Base-by-base conservation (phyloP, 169 alveolate genomes). In the Perkinsus marinus region DNA sequence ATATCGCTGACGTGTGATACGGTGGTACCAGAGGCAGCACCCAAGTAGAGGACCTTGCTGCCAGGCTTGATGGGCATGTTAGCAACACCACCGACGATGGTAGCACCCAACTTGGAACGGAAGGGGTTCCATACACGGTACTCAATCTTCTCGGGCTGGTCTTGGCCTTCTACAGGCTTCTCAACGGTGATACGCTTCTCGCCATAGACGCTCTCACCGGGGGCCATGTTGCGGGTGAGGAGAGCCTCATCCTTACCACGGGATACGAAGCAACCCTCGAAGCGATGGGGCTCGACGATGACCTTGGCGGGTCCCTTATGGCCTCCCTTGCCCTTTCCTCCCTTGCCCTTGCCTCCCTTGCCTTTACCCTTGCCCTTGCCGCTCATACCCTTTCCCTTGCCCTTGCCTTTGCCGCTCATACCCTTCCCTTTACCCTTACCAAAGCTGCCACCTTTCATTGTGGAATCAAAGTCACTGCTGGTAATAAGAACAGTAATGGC, bases 121-220 rank as follows among this genome's bases (percentile, higher is more conserved):
- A 98, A 98, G 0, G 99, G 99, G 93, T 99, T 98, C 99, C 99
- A 99, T 90, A 98, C 98, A 90, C 99, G 96, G 94, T 99, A 99
- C 95, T 99, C 99, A 0, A 97, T 95, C 94, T 98, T 98, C 92
- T 97, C 99, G 91, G 96, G 96, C 16, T 96, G 97, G 91, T 95
- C 97, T 91, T 95, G 68, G 22, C 68, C 92, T 90, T 92, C 68
- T 37, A 6, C 90, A 26, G 95, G 89, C 39, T 95, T 98, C 92
- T 96, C 97, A 17, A 97, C 97, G 38, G 97, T 97, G 90, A 98
- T 97, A 92, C 99, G 97, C 96, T 98, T 98, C 97, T 99, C 99
- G 39, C 99, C 99, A 95, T 99, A 98, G n/a, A 98, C 99, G 57
- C 99, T 96, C 94, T 98, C 99, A 30, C 99, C 99, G 38, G 99